Percentiles rank a stretch among this genome's conserved stretches.
phyloP scores from a whole-genome alignment of 2,329 filamentous ascomycete genomes.

The Microdochium paspali region DNA sequence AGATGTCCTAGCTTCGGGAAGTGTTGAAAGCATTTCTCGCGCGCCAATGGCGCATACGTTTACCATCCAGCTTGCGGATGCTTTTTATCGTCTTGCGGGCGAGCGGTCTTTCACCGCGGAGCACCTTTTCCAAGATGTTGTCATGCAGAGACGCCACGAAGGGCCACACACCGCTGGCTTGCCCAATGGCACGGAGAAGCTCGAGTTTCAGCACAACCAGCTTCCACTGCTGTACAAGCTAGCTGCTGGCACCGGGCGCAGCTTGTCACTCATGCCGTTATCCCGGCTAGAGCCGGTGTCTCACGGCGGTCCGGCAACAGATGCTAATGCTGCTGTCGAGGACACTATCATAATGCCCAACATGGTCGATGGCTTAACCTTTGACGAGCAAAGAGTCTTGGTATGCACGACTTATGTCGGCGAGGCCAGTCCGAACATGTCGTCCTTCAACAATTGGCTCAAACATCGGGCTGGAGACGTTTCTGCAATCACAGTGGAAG shows the following conservation, averaged over 20 bases:
- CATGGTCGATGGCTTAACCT: conserved; percentile 43
- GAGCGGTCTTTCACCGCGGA: conserved; percentile 48
- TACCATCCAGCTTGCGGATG: conserved; percentile 45
- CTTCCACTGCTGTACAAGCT: conserved; percentile 46
- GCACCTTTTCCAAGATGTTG: conserved; percentile 46
- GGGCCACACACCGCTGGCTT: conserved; percentile 29
- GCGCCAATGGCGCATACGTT: conserved; percentile 44
- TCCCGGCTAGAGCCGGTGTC: conserved; percentile 17
- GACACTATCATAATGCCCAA: conserved; percentile 36
- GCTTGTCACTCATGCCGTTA: conserved; percentile 42
- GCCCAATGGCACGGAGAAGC: conserved; percentile 32
- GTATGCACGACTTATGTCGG: conserved; percentile 60
- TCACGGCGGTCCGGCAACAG: conserved; percentile 14
- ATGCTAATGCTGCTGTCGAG: conserved; percentile 20
- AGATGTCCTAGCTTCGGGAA: conserved; percentile 51
- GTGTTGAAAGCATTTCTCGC: conserved; percentile 36
- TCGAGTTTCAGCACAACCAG: conserved; percentile 21
- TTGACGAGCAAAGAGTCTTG: conserved; percentile 53
- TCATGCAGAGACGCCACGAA: conserved; percentile 34
- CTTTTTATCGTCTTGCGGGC: conserved; percentile 40
- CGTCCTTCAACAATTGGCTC: conserved; percentile 58
- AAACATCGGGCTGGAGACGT: conserved; percentile 25
- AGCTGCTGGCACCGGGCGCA: conserved; percentile 42
- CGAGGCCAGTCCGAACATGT: conserved; percentile 56
- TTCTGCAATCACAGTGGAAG: conserved; percentile 52